Percentiles rank a stretch among this genome's conserved stretches.
Conservation (phyloP, 441 rosid species). For the Gossypium gossypioides region DNA sequence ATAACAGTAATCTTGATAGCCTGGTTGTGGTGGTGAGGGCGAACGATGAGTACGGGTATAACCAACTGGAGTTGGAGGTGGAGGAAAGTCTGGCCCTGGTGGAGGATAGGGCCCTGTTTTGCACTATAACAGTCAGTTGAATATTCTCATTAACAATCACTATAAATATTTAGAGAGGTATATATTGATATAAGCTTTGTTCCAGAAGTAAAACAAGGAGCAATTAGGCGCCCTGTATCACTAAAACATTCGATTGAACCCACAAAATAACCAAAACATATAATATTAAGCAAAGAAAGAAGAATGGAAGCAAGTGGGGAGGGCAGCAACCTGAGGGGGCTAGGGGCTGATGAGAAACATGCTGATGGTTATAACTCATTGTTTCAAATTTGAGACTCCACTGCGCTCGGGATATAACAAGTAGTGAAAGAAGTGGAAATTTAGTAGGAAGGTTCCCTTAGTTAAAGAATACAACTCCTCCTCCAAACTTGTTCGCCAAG, state of each 20-base stretch:
- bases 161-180: too few species aligned
- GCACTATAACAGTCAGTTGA: not conserved
- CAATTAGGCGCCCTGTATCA: too few species aligned
- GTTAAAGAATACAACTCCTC: not conserved
- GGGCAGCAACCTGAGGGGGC: slow-evolving; percentile 19
- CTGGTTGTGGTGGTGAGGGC: slow-evolving; percentile 16
- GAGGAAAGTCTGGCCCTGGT: slow-evolving; percentile 11
- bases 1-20: slow-evolving; percentile 37
- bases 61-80: slow-evolving; percentile 19
- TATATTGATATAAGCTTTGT: too few species aligned
- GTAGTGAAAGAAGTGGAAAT: not conserved
- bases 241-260: not conserved
- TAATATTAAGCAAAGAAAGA: not conserved
- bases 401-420: not conserved
- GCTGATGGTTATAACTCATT: slow-evolving; percentile 37
- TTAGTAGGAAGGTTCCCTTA: slow-evolving; percentile 14
- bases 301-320: not conserved
- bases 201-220: too few species aligned
- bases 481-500: not conserved
- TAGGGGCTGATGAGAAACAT: slow-evolving; percentile 20
- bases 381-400: not conserved
- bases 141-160: too few species aligned
- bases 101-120: slow-evolving; percentile 24
- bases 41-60: not conserved
- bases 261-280: not conserved